Conservation (phyloP, 768 basidiomycete species). For the Boletus rubroflammeus region DNA sequence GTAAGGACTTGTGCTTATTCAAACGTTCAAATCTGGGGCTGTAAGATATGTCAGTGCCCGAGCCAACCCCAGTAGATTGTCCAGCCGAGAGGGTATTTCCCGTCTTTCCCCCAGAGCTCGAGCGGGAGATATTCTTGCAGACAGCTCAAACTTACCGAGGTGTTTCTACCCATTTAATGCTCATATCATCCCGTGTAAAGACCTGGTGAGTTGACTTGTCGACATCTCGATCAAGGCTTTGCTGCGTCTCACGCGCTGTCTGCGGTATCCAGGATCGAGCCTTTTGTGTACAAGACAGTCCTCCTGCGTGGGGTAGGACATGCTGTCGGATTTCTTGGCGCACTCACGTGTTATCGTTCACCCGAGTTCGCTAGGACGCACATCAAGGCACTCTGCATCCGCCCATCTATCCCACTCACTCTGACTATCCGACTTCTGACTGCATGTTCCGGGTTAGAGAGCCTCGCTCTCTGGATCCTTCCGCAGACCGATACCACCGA, state of each 20-base stretch:
- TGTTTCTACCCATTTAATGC: conserved; percentile 10
- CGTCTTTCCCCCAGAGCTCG: conserved; percentile 18
- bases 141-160: conserved; percentile 10
- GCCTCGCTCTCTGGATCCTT: conserved; percentile 18
- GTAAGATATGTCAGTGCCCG: not conserved
- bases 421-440: conserved; percentile 4
- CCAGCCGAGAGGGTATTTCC: not conserved
- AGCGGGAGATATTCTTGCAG: conserved; percentile 17
- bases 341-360: conserved; percentile 1
- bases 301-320: conserved; percentile 7
- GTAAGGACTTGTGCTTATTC: not conserved
- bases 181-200: conserved; percentile 16
- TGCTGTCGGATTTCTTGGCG: conserved; percentile 8
- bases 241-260: not conserved
- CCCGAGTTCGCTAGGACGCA: conserved; percentile 8
- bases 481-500: not conserved
- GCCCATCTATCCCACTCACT: conserved; percentile 8
- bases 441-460: conserved; percentile 9
- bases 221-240: not conserved
- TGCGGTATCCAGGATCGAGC: conserved; percentile 16
- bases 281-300: conserved; percentile 19
- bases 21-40: not conserved
- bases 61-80: not conserved
- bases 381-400: conserved; percentile 17
- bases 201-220: conserved; percentile 9